Evolutionary conservation across 2,329 filamentous ascomycete genomes (phyloP), one percentile per base, ranked within the genome.

Genomic region (Clonostachys byssicola): DNA sequence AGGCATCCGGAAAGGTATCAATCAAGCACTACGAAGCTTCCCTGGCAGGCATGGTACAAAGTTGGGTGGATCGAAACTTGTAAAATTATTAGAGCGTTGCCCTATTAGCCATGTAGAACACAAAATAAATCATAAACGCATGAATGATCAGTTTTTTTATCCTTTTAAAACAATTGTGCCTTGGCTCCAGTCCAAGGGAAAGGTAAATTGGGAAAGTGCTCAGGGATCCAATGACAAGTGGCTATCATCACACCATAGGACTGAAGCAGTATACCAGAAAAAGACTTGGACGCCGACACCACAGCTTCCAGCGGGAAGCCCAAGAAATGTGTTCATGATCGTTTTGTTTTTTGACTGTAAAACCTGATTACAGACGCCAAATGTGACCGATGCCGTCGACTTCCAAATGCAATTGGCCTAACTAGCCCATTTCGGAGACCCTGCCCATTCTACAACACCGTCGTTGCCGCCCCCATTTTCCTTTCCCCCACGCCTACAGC

Each of bases 11-110:
- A 48, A 80, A 84, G 63, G 88, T 95, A 33, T 77, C 75, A 13
- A 68, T 96, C 66, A 88, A 85, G 71, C 90, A 96, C 70, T 96
- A 96, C 67, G 89, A 95, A 56, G 78, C 91, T 1, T 88, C 82
- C 6, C 72, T 85, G 7, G 80, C 88, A 64, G 92, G 92, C 6
- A 84, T 97, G 73, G 85, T 95, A 51, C 77, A 89, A 74, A 94
- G 89, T 66, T 95, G 81, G 75, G 86, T 76, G 3, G 88, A 91
- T 57, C 74, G 82, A 47, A 64, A 74, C 49, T 56, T 74, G 52
- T 78, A 64, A 66, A 51, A 44, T 43, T 30, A 30, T 30, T 30
- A 30, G 9, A 10, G 23, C 23, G 23, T 30, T 30, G 23, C 23
- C 23, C 14, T 18, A 14, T 33, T 30, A 30, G 23, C 13, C 39